A percentile compares a stretch with the other conserved stretches of the same genome.
Conservation (phyloP, 2,329 filamentous ascomycete species). For the Alternaria solani region DNA sequence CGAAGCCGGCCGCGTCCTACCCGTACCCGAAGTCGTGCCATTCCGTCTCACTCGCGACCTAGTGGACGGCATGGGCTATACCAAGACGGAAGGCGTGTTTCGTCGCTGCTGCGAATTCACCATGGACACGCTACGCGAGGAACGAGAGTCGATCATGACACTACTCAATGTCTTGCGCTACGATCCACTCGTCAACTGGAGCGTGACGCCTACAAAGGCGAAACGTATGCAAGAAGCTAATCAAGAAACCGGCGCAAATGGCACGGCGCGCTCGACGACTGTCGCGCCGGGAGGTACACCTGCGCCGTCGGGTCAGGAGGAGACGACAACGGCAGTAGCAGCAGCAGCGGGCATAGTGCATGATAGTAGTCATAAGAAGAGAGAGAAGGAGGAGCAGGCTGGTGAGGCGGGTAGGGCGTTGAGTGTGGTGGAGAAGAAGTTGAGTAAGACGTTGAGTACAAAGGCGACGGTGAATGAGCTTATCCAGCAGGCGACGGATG, state of each 20-base stretch:
- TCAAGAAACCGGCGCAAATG: constrained; percentile 59
- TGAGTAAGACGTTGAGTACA: constrained; percentile 92
- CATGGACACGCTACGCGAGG: constrained; percentile 90
- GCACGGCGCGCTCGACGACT: constrained; percentile 41
- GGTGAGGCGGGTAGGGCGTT: constrained; percentile 91
- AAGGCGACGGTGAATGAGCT: constrained; percentile 95
- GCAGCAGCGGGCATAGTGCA: constrained; percentile 25
- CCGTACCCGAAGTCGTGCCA: constrained; percentile 92
- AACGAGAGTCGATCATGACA: constrained; percentile 97
- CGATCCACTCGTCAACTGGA: constrained; percentile 96
- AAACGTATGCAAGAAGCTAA: constrained; percentile 71
- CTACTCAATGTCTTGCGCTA: constrained; percentile 97
- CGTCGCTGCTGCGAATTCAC: constrained; percentile 98
- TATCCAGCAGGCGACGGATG: constrained; percentile 94
- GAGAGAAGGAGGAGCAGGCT: constrained; percentile 63
- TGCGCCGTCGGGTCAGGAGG: constrained; percentile 32
- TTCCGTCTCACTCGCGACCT: constrained; percentile 95
- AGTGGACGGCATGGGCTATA: constrained; percentile 96
- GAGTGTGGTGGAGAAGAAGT: constrained; percentile 93
- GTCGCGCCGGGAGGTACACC: constrained; percentile 41
- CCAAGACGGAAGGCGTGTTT: constrained; percentile 94
- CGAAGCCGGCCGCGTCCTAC: constrained; percentile 93
- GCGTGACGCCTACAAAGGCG: constrained; percentile 74
- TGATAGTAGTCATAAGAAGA: constrained; percentile 46
- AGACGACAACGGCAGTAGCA: constrained; percentile 18